These are phyloP conservation scores for Heritiera littoralis DNA, from an alignment of 345 rosid species.

Conservation along the genomic window DNA sequence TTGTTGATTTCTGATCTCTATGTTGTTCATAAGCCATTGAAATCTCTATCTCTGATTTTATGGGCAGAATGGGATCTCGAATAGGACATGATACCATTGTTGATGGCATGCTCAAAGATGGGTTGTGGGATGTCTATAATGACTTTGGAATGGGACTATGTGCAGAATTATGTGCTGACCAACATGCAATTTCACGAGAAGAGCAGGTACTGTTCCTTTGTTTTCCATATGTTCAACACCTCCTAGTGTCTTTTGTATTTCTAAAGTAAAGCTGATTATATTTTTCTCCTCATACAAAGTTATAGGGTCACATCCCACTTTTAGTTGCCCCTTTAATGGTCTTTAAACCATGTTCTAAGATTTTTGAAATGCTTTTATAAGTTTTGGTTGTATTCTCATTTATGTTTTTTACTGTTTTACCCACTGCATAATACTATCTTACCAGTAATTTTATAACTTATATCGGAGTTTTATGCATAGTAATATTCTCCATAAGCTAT, in stretches of 20 bases:
- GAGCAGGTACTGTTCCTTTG: slow-evolving; percentile 60
- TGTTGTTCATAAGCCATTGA: slow-evolving; percentile 2
- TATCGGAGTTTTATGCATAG: too few species aligned
- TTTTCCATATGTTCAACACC: neutral
- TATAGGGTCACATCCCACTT: neutral
- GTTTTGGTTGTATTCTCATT: too few species aligned
- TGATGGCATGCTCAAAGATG: slow-evolving; percentile 95
- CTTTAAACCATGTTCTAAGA: slow-evolving; percentile 2
- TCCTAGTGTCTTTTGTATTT: neutral
- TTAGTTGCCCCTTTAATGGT: neutral
- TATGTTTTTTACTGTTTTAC: too few species aligned
- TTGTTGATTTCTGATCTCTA: neutral
- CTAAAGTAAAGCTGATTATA: neutral
- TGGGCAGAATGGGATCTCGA: slow-evolving; percentile 83
- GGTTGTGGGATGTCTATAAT: slow-evolving; percentile 97
- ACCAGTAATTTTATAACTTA: too few species aligned
- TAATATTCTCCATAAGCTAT: too few species aligned
- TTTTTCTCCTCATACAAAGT: neutral
- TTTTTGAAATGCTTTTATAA: too few species aligned
- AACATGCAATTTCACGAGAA: slow-evolving; percentile 63
- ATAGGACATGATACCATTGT: slow-evolving; percentile 78
- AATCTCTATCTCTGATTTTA: slow-evolving; percentile 11
- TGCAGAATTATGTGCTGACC: slow-evolving; percentile 89
- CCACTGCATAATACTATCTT: too few species aligned
- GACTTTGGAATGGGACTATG: slow-evolving; percentile 90